Evolutionary conservation across 805 yeast species (phyloP).

Genomic region (Candida dajiaensis): DNA sequence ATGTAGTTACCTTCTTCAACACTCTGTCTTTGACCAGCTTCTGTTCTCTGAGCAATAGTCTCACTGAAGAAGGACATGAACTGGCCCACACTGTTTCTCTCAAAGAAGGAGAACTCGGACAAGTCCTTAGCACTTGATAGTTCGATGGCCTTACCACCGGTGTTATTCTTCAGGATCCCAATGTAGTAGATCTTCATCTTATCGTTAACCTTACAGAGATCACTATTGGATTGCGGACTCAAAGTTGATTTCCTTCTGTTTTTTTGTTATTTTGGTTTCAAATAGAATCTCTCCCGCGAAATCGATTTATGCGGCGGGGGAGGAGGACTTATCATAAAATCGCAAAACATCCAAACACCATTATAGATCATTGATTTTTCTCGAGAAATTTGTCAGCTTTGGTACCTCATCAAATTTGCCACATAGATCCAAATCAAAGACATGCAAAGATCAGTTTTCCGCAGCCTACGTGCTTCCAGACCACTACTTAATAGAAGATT

Average conservation of each 20-base stretch:
- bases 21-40: conserved; percentile 86
- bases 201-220: neutral
- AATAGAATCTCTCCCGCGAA: too few species aligned
- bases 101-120: conserved; percentile 84
- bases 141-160: conserved; percentile 62
- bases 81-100: conserved; percentile 75
- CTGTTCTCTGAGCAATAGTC: conserved; percentile 85
- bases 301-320: too few species aligned
- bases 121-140: conserved; percentile 77
- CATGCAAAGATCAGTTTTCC: neutral
- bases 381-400: conserved; percentile 2
- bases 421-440: neutral
- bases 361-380: neutral
- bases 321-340: too few species aligned
- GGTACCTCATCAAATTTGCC: neutral
- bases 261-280: neutral
- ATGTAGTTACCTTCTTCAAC: conserved; percentile 83
- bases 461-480: conserved; percentile 3
- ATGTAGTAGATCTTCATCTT: conserved; percentile 86
- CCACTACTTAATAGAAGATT: conserved; percentile 8
- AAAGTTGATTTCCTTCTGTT: neutral
- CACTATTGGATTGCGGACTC: neutral
- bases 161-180: conserved; percentile 68
- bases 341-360: neutral
- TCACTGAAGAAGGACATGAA: conserved; percentile 92